These are phyloP conservation scores for Limnanthes douglasii DNA, from an alignment of 345 rosid genomes.

Conservation along the genomic window DNA sequence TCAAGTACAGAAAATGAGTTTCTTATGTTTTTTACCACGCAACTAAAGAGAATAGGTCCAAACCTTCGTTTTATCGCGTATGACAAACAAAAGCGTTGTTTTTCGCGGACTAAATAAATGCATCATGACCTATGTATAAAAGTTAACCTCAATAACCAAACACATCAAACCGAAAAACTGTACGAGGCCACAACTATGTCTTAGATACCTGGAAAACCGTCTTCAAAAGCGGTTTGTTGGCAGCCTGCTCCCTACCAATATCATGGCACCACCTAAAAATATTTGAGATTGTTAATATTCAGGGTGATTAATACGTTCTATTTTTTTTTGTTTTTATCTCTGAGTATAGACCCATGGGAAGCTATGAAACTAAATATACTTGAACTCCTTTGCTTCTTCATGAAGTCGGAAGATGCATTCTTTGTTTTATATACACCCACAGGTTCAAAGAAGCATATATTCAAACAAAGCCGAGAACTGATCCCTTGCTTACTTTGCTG, in stretches of 20 bases:
- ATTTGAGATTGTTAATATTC: conserved; percentile 9
- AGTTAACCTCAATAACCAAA: conserved; percentile 6
- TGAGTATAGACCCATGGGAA: too few relatives aligned
- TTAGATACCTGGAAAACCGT: conserved; percentile 70
- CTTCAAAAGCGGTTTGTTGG: conserved; percentile 81
- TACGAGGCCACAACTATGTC: conserved; percentile 1
- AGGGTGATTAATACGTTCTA: neutral
- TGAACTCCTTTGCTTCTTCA: too few relatives aligned
- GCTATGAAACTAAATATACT: too few relatives aligned
- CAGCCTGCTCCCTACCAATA: conserved; percentile 89
- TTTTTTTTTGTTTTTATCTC: neutral
- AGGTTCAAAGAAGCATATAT: too few relatives aligned
- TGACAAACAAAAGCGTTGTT: conserved; percentile 75
- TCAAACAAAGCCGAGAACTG: too few relatives aligned
- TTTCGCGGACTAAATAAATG: conserved; percentile 81
- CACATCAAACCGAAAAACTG: conserved; percentile 1
- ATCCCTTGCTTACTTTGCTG: too few relatives aligned
- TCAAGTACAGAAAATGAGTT: conserved; percentile 1
- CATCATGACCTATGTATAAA: conserved; percentile 56
- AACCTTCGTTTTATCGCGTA: conserved; percentile 87
- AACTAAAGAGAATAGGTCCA: conserved; percentile 4
- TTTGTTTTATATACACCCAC: too few relatives aligned
- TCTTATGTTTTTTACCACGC: neutral
- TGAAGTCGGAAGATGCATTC: too few relatives aligned
- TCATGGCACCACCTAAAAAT: conserved; percentile 82